phyloP scores from a whole-genome alignment of 1,284 basidiomycete genomes.

The Ceratobasidium sp. region DNA sequence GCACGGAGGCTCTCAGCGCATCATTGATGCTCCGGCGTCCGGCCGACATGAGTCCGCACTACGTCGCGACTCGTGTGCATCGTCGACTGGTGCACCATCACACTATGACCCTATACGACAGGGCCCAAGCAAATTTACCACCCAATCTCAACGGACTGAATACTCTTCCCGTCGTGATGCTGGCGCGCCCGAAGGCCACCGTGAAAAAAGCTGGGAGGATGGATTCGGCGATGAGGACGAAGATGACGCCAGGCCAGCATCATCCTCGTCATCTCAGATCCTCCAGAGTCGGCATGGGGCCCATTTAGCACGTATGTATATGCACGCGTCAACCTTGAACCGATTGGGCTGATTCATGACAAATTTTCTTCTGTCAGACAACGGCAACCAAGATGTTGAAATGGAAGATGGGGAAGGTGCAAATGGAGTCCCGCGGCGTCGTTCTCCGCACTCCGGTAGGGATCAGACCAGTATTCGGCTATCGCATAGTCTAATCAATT shows the following conservation, averaged over 20 bases:
- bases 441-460: conserved; percentile 26
- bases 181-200: neutral
- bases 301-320: conserved; percentile 6
- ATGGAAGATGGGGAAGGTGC: conserved; percentile 34
- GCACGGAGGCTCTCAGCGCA: neutral
- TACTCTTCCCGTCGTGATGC: neutral
- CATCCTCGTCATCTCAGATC: conserved; percentile 24
- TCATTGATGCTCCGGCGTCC: neutral
- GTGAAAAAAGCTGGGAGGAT: conserved; percentile 19
- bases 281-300: neutral
- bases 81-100: neutral
- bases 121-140: neutral
- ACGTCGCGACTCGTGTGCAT: conserved; percentile 9
- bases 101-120: neutral
- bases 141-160: neutral
- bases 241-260: conserved; percentile 15
- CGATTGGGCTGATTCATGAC: conserved; percentile 3
- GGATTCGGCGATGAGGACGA: conserved; percentile 13
- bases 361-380: conserved; percentile 5
- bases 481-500: neutral
- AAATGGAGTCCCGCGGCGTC: conserved; percentile 21
- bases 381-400: conserved; percentile 15
- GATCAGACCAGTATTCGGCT: neutral
- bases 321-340: neutral
- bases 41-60: neutral